Percentiles rank a stretch among this genome's conserved stretches.
Evolutionary conservation across 179 eudicot species (phyloP).

Genomic region (Vitellaria paradoxa): DNA sequence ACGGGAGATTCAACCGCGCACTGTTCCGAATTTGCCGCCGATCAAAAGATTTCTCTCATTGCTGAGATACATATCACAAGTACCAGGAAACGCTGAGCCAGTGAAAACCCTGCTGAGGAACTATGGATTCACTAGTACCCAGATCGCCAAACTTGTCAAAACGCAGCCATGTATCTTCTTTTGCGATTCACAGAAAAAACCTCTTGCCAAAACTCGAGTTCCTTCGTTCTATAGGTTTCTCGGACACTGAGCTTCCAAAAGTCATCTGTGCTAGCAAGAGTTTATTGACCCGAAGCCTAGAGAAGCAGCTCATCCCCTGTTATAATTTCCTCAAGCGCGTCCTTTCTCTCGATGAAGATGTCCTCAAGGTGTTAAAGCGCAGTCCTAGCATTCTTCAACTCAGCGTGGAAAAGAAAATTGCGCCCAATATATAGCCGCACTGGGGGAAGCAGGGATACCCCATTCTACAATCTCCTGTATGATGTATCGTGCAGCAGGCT

Average conservation of each 20-base stretch:
- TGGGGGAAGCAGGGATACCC: not conserved
- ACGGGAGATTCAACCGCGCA: too few species aligned
- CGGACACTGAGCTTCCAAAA: conserved; percentile 8
- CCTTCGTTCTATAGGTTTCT: conserved; percentile 26
- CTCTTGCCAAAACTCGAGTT: conserved; percentile 36
- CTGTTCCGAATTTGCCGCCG: too few species aligned
- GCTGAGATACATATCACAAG: not conserved
- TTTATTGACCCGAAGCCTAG: not conserved
- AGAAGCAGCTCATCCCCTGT: not conserved
- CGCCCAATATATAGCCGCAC: not conserved
- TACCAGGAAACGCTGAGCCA: conserved; percentile 21
- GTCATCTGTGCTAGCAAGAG: not conserved
- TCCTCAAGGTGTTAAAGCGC: conserved; percentile 1
- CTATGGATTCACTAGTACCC: conserved; percentile 27
- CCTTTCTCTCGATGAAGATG: not conserved
- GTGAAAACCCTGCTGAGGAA: conserved; percentile 19
- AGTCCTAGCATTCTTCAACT: not conserved
- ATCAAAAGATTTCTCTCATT: too few species aligned
- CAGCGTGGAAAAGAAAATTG: not conserved
- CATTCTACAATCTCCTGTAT: not conserved
- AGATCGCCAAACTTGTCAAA: conserved; percentile 18
- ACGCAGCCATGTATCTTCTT: conserved; percentile 17
- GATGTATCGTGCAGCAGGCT: not conserved
- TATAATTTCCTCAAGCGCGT: conserved; percentile 4
- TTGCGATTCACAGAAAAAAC: conserved; percentile 17